Percentiles rank a stretch among this genome's conserved stretches.
phyloP scores from a whole-genome alignment of 2,329 filamentous ascomycete genomes.

The Cercospora beticola region DNA sequence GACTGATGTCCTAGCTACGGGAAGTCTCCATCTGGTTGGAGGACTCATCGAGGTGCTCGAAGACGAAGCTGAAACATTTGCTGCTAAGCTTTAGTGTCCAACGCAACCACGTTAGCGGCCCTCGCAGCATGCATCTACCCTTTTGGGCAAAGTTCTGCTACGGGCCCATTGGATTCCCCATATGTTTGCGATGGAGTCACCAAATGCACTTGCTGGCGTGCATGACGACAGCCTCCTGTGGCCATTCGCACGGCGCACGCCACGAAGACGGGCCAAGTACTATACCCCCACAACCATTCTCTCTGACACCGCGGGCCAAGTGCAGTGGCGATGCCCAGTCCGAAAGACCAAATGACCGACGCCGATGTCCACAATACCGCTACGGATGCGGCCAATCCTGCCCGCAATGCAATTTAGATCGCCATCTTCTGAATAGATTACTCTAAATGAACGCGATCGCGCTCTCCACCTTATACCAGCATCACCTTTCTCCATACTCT shows the following conservation, averaged over 20 bases:
- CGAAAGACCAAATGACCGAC: not conserved
- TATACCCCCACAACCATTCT: not conserved
- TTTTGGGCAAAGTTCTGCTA: not conserved
- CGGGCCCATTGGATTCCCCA: not conserved
- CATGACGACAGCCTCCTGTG: not conserved
- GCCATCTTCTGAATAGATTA: not conserved
- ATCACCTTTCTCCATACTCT: not conserved
- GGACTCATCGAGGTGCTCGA: conserved; percentile 73
- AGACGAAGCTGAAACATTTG: conserved; percentile 30
- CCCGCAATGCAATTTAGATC: not conserved
- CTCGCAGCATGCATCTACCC: not conserved
- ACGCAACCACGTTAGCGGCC: not conserved
- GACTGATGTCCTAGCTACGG: conserved; percentile 71
- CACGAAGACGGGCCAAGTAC: not conserved
- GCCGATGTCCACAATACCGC: not conserved
- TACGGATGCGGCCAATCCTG: not conserved
- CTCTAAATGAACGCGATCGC: not conserved
- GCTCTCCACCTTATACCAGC: not conserved
- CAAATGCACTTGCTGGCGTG: not conserved
- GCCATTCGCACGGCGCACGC: not conserved
- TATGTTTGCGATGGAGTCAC: not conserved
- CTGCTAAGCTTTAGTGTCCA: not conserved
- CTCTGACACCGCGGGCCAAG: not conserved
- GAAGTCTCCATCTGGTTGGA: conserved; percentile 81
- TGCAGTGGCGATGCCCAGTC: not conserved